Base-by-base conservation (phyloP, 148 eudicot genomes). In the Rheum nobile region DNA sequence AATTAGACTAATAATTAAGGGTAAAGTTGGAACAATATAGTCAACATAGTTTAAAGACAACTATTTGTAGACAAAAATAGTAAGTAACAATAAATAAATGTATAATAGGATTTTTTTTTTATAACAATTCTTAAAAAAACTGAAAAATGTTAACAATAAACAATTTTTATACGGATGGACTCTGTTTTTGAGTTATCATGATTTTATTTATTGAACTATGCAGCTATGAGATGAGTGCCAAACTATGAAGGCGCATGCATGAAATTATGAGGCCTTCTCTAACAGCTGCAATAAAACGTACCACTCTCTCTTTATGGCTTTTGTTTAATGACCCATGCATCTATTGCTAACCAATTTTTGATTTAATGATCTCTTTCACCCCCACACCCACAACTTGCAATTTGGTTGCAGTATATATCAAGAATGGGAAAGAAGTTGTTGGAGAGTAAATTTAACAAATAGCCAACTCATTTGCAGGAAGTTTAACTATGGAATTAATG, bases 221-320 rank as follows among this genome's bases (percentile, higher is more conserved):
- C 6, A 41, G 54, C 21, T 48, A 48, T 48, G 54, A 48, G n/a
- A 48, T 48, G 54, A 17, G n/a, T 48, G 54, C 54, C 54, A n/a
- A 48, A 48, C n/a, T 10, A 11, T 26, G 14, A 8, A 9, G 63
- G 32, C 34, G 16, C 17, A 57, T 57, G 67, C 32, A 24, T 57
- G 67, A 24, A 2, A 57, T 57, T 8, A 57, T 9, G 67, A 57
- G 67, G 35, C 67, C 32, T 26, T 13, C 34, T 26, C 67, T 28
- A 57, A 24, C 32, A 34, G 14, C 21, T 31, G 39, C 32, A 32
- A 31, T 32, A 65, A 31, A 65, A 65, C 70, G 70, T 65, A 65
- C 70, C 41, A 31, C 70, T 7, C 70, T 65, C 70, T 65, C 70
- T 65, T 65, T 65, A 65, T 65, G 41, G 70, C 70, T 65, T 31